Conservation (phyloP, 2,329 filamentous ascomycete species). For the Ascochyta lentis region DNA sequence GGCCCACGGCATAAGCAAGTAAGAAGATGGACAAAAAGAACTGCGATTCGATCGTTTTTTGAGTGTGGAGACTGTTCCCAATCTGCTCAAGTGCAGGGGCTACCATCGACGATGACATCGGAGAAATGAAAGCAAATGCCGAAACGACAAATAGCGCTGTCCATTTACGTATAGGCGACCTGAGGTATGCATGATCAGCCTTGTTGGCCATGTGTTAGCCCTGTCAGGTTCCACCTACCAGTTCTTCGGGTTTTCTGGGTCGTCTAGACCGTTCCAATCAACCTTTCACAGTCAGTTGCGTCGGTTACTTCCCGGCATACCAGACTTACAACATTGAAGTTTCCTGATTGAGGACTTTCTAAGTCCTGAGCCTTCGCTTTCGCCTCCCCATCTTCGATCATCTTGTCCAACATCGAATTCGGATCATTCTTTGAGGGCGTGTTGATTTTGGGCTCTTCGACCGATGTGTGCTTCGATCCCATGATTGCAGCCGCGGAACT, state of each 20-base stretch:
- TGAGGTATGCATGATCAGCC: too few relatives aligned
- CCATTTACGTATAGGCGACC: constrained; percentile 47
- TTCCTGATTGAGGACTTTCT: too few relatives aligned
- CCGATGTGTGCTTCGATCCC: neutral
- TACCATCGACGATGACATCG: constrained; percentile 41
- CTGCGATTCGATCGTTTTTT: constrained; percentile 20
- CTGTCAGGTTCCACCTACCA: constrained; percentile 31
- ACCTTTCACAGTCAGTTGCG: constrained; percentile 28
- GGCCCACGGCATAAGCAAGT: constrained; percentile 40
- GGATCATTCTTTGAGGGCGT: too few relatives aligned
- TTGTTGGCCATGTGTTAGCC: too few relatives aligned
- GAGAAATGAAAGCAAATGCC: constrained; percentile 39
- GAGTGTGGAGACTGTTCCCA: constrained; percentile 32
- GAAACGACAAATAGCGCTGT: constrained; percentile 51
- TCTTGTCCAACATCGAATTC: too few relatives aligned
- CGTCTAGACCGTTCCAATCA: constrained; percentile 52
- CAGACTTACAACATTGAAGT: too few relatives aligned
- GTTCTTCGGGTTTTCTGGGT: constrained; percentile 54
- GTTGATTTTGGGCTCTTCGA: neutral
- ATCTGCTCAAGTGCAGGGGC: constrained; percentile 34
- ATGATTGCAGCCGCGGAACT: too few relatives aligned
- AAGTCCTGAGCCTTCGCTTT: too few relatives aligned
- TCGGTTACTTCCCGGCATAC: neutral
- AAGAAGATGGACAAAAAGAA: constrained; percentile 43
- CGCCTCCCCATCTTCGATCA: too few relatives aligned